Percentiles rank a stretch among this genome's conserved stretches.
These are phyloP conservation scores for Tricholoma sp. DNA, from an alignment of 768 basidiomycete species.

Conservation along the genomic window DNA sequence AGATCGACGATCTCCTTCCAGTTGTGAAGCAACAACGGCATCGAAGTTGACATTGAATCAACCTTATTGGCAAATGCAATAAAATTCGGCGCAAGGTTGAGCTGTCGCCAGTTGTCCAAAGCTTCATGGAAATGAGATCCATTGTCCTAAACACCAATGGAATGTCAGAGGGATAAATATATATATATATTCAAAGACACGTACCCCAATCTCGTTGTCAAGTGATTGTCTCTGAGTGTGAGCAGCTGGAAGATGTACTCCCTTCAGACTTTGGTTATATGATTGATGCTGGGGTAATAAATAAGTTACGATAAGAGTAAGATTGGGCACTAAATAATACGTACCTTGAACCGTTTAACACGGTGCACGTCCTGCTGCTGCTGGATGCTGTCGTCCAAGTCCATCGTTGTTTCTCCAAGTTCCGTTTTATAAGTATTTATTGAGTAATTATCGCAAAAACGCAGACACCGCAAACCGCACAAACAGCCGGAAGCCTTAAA, in stretches of 20 bases:
- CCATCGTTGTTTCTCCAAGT: no score
- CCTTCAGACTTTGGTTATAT: constrained; percentile 58
- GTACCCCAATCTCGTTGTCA: constrained; percentile 56
- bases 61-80: constrained; percentile 61
- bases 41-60: constrained; percentile 59
- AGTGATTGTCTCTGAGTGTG: constrained; percentile 45
- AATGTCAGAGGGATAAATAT: no score
- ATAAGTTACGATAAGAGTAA: not conserved
- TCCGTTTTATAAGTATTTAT: no score
- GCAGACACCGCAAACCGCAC: no score
- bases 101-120: constrained; percentile 70
- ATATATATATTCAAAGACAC: constrained; percentile 11
- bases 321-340: not conserved
- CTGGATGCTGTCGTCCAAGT: not conserved
- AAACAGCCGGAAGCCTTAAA: no score
- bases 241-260: constrained; percentile 68
- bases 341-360: constrained; percentile 3
- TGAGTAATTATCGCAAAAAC: no score
- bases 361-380: not conserved
- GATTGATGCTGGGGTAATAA: constrained; percentile 57
- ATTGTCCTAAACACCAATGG: constrained; percentile 45
- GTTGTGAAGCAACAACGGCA: constrained; percentile 79
- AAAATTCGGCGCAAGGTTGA: constrained; percentile 76
- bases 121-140: constrained; percentile 76
- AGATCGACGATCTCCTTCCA: constrained; percentile 62